Evolutionary conservation across 495 filamentous ascomycete species (phyloP).

Genomic region (Rhypophila decipiens): DNA sequence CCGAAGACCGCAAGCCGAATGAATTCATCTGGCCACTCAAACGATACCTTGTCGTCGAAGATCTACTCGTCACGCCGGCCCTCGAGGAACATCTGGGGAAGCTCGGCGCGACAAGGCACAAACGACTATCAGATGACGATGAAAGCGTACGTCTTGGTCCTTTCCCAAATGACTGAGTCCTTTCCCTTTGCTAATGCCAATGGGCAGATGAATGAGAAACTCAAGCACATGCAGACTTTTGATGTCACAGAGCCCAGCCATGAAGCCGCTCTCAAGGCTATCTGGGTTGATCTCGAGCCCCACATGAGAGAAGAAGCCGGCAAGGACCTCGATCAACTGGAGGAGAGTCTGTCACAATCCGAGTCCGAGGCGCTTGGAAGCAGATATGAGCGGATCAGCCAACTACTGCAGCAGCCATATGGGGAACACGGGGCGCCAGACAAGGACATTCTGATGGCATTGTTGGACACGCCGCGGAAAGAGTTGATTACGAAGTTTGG

Average conservation of each 20-base stretch:
- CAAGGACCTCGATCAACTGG: constrained; percentile 17
- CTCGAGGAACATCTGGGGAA: constrained; percentile 16
- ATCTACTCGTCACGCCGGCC: constrained; percentile 22
- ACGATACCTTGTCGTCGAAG: constrained; percentile 22
- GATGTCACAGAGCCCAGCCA: constrained; percentile 16
- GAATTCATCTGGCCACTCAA: constrained; percentile 22
- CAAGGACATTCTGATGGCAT: constrained; percentile 11
- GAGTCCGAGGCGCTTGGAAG: constrained; percentile 16
- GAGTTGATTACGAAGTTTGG: constrained; percentile 3
- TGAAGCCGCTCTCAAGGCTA: constrained; percentile 16
- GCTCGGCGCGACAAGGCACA: constrained; percentile 12
- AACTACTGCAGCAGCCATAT: constrained; percentile 24
- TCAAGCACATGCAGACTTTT: constrained; percentile 20
- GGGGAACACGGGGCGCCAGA: constrained; percentile 19
- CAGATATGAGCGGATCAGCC: constrained; percentile 22
- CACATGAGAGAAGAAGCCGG: constrained; percentile 20
- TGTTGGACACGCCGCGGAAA: constrained; percentile 13
- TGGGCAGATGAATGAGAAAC: constrained; percentile 20
- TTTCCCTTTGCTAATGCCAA: not conserved
- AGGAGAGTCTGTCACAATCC: constrained; percentile 14
- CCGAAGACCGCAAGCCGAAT: constrained; percentile 12
- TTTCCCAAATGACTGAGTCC: no score
- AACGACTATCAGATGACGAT: constrained; percentile 18
- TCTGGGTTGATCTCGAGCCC: constrained; percentile 27
- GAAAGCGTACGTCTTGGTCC: constrained; percentile 14